These are phyloP conservation scores for Aspergillus transmontanensis DNA, from an alignment of 2,329 filamentous ascomycete genomes.

Conservation along the genomic window DNA sequence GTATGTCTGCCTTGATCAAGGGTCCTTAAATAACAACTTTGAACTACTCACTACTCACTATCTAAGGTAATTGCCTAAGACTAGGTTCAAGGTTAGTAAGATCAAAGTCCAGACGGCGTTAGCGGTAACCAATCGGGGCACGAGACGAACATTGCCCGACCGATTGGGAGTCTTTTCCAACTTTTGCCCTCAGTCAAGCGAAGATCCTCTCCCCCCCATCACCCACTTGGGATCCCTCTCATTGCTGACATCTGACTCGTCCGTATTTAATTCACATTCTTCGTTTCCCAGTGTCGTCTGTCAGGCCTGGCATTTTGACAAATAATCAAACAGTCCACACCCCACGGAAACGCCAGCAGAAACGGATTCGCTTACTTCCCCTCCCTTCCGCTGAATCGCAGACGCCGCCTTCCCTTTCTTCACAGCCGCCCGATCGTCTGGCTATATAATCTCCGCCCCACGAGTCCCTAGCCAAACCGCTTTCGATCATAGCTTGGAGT, in stretches of 20 bases:
- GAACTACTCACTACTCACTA: neutral
- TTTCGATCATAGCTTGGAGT: neutral
- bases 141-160: neutral
- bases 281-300: neutral
- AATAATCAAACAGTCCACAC: neutral
- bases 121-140: slow-evolving; percentile 8
- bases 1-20: neutral
- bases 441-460: slow-evolving; percentile 4
- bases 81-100: neutral
- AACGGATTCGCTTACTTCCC: slow-evolving; percentile 3
- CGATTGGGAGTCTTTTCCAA: neutral
- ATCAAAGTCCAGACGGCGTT: neutral
- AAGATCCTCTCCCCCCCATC: neutral
- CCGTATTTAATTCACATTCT: neutral
- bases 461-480: slow-evolving; percentile 1
- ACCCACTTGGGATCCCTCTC: neutral
- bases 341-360: neutral
- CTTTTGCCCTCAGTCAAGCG: slow-evolving; percentile 1
- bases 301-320: neutral
- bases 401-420: slow-evolving; percentile 11
- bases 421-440: slow-evolving; percentile 9
- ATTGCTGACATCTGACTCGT: slow-evolving; percentile 3
- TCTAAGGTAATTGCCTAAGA: neutral
- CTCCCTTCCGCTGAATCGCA: slow-evolving; percentile 1
- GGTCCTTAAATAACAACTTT: neutral